Base-by-base conservation (phyloP, 768 basidiomycete species). In the Termitomyces sp. region DNA sequence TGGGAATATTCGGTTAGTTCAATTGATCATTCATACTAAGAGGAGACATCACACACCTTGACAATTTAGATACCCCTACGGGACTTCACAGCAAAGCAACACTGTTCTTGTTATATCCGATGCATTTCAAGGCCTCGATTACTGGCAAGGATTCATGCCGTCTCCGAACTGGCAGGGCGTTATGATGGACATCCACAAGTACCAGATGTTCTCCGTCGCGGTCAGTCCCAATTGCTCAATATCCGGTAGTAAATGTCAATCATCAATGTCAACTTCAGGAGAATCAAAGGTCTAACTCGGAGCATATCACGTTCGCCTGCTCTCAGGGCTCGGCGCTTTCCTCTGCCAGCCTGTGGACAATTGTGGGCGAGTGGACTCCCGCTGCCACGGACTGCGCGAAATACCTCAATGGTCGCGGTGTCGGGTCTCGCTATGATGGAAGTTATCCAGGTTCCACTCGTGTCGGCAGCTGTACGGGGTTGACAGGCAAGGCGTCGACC, bases 301-400 rank as follows among this genome's bases (percentile, higher is more conserved):
- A 86, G 51, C 89, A 91, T 64, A 88, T 92, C 40, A 60, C 71
- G 48, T 66, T 77, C 2, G 88, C 86, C 4, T 93, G 91, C 65
- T 62, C 62, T 49, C 68, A 73, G 37, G 76, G 72, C 13, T 71
- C 75, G 10, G 64, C 73, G 0, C 77, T 93, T 6, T 67, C 80
- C 0, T 63, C 66, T 20, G 86, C 84, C 63, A 78, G 82, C 39
- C 79, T 95, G 27, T 93, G 91, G 93, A 79, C 84, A 16, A 77
- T 94, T 44, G 91, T 94, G 26, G 93, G 94, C 42, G 94, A 97
- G 74, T 97, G 91, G 87, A 85, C 89, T 1, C 82, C 90, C 3
- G 89, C 88, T 2, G 73, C 80, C 52, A 93, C 83, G 7, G 92
- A 92, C 65, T 91, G 91, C 62, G 87, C 87, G 14, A 87, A 81